Base-by-base conservation (phyloP, 2,329 filamentous ascomycete genomes). In the Colletotrichum coccodes region DNA sequence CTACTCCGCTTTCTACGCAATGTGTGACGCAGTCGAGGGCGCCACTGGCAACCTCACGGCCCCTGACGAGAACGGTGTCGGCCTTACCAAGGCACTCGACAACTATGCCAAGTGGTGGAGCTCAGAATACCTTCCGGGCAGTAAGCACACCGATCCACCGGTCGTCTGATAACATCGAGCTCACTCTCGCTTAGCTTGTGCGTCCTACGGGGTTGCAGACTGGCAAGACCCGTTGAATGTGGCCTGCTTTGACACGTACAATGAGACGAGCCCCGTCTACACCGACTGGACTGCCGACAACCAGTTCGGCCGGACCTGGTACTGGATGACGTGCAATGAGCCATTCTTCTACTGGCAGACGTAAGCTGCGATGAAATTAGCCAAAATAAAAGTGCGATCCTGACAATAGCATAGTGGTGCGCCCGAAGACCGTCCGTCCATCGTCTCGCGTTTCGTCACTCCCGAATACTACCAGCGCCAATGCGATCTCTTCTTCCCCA, bases 251-350 rank as follows among this genome's bases (percentile, higher is more conserved):
- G 79, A 89, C 75, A 85, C 83, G 1, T 83, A 88, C 75, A 84
- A 90, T 72, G 70, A 79, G 7, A 80, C 78, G 23, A 87, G 79
- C 69, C 79, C 83, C 0, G 71, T 86, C 3, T 90, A 81, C 76
- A 86, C 83, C 4, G 86, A 91, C 74, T 77, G 74, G 21, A 79
- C 77, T 2, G 78, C 86, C 6, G 71, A 71, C 56, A 90, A 90
- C 74, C 61, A 73, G 0, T 72, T 79, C 21, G 81, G 86, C 71
- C 78, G 87, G 0, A 86, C 89, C 70, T 91, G 87, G 88, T 75
- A 81, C 8, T 91, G 89, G 88, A 83, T 90, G 77, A 80, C 84
- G 2, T 91, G 89, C 81, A 90, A 91, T 74, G 87, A 91, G 75
- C 88, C 89, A 11, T 66, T 69, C 34, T 60, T 66, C 56, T 65